These are phyloP conservation scores for Penicillium fuscoglaucum DNA, from an alignment of 2,329 filamentous ascomycete species.

Conservation along the genomic window DNA sequence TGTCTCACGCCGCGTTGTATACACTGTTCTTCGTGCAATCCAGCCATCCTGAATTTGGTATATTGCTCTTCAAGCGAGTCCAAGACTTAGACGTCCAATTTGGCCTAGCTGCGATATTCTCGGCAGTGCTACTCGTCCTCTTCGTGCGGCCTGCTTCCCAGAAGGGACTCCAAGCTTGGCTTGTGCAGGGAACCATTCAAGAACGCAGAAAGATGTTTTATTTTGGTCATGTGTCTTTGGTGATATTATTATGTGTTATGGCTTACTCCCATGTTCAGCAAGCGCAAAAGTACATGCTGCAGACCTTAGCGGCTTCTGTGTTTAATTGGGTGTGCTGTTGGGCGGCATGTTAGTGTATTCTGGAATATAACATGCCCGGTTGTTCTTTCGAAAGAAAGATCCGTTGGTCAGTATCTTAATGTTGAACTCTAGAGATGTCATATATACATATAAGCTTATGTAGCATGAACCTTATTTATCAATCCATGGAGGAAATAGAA, in stretches of 20 bases:
- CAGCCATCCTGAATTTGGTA: slow-evolving; percentile 37
- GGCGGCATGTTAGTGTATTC: slow-evolving; percentile 4
- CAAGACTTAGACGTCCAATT: slow-evolving; percentile 59
- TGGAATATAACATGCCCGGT: background rate
- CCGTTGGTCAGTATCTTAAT: background rate
- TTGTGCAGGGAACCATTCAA: slow-evolving; percentile 21
- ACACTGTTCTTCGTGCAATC: slow-evolving; percentile 57
- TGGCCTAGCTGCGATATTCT: slow-evolving; percentile 53
- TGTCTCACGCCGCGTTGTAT: slow-evolving; percentile 56
- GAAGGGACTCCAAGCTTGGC: slow-evolving; percentile 15
- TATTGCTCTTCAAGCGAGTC: slow-evolving; percentile 54
- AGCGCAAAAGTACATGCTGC: slow-evolving; percentile 55
- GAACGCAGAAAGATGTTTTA: slow-evolving; percentile 54
- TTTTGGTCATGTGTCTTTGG: slow-evolving; percentile 55
- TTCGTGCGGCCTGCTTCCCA: slow-evolving; percentile 43
- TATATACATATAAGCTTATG: too few relatives aligned
- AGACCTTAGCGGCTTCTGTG: slow-evolving; percentile 50
- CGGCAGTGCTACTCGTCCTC: slow-evolving; percentile 50
- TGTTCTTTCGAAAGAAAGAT: background rate
- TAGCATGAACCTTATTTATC: background rate
- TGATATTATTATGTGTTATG: slow-evolving; percentile 49
- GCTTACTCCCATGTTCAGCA: slow-evolving; percentile 59
- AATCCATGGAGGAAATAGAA: background rate
- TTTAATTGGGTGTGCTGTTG: slow-evolving; percentile 42
- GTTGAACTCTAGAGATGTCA: too few relatives aligned